Conservation (phyloP, 2,329 filamentous ascomycete species). For the Apiospora saccharicola region DNA sequence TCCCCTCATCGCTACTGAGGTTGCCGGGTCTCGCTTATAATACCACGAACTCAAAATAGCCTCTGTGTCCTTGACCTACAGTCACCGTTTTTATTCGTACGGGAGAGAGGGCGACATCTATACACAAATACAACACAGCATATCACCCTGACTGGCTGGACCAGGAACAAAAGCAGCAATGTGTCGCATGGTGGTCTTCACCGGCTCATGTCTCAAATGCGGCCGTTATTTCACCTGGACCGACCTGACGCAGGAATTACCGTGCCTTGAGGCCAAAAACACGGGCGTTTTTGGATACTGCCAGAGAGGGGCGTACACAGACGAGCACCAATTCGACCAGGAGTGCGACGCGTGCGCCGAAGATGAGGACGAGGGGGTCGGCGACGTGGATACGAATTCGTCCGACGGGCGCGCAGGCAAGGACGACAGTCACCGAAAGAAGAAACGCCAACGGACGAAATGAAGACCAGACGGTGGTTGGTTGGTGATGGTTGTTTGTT, state of each 20-base stretch:
- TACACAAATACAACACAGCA: not conserved
- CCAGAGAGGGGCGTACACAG: constrained; percentile 47
- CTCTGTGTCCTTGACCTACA: not conserved
- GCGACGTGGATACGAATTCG: constrained; percentile 39
- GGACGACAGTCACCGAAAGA: constrained; percentile 18
- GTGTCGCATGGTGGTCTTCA: constrained; percentile 56
- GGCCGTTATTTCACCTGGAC: constrained; percentile 50
- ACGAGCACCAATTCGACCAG: constrained; percentile 56
- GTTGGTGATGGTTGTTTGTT: not conserved
- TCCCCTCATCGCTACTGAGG: not conserved
- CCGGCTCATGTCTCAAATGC: constrained; percentile 53
- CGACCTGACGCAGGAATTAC: constrained; percentile 54
- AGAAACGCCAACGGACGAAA: constrained; percentile 15
- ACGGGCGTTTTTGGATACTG: constrained; percentile 54
- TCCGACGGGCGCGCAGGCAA: constrained; percentile 19
- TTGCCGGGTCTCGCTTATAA: not conserved
- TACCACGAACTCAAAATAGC: not conserved
- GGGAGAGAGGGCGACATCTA: not conserved
- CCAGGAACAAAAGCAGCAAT: constrained; percentile 38
- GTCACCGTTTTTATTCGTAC: not conserved
- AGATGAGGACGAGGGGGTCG: constrained; percentile 49
- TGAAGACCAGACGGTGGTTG: not conserved
- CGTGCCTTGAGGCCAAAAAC: constrained; percentile 59
- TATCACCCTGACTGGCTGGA: not conserved
- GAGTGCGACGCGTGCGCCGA: constrained; percentile 54